phyloP scores from a whole-genome alignment of 257 asterid genomes.

The Solanum lignicaule region DNA sequence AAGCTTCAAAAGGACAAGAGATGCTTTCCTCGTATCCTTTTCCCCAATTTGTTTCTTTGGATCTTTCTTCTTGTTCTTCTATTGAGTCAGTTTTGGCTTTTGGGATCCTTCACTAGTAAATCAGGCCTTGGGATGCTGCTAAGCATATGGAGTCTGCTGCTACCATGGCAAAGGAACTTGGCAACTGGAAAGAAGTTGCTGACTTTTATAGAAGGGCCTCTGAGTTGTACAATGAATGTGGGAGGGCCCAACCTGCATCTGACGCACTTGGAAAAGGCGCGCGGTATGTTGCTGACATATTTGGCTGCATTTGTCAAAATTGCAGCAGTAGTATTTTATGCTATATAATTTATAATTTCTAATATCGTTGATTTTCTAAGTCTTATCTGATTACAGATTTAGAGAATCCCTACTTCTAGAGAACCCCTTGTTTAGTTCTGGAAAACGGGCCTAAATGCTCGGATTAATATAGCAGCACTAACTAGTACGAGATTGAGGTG shows the following conservation, averaged over 20 bases:
- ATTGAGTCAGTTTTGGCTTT: background rate
- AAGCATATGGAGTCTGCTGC: conserved; percentile 95
- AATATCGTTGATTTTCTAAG: background rate
- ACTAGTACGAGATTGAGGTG: background rate
- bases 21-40: conserved; percentile 85
- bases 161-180: conserved; percentile 67
- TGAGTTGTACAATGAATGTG: conserved; percentile 79
- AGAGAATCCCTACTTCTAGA: background rate
- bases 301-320: background rate
- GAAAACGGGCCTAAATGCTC: background rate
- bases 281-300: conserved; percentile 42
- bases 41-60: background rate
- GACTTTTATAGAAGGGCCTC: conserved; percentile 84
- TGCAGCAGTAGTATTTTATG: background rate
- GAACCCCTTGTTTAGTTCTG: background rate
- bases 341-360: background rate
- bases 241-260: conserved; percentile 91
- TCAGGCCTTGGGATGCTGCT: conserved; percentile 99
- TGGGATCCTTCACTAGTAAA: conserved; percentile 31
- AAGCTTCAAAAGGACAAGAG: conserved; percentile 97
- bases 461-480: background rate
- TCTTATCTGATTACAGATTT: background rate
- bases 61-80: background rate
- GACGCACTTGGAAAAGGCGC: conserved; percentile 99
- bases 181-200: conserved; percentile 80